phyloP scores from a whole-genome alignment of 179 eudicot species.

The Silene coronaria region DNA sequence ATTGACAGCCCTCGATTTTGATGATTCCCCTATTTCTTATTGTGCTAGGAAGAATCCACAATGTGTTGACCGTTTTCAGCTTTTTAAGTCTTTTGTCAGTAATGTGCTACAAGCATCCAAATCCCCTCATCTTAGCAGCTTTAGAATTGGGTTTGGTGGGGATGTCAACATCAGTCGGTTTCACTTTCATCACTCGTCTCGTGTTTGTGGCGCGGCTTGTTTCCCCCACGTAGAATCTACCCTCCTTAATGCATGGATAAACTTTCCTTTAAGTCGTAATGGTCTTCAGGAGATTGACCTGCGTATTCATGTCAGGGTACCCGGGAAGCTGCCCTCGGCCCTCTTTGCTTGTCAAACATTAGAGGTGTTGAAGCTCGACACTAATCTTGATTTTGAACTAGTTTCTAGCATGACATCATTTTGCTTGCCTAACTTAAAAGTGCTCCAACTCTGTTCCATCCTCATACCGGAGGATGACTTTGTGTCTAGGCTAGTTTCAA shows the following conservation, averaged over 20 bases:
- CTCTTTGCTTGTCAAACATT: neutral
- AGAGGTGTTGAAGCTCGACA: neutral
- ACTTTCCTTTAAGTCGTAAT: neutral
- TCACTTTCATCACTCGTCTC: no score
- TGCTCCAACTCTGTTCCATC: neutral
- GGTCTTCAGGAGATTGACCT: neutral
- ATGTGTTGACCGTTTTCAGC: neutral
- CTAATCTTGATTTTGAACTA: neutral
- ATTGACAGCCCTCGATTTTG: neutral
- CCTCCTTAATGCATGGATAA: neutral
- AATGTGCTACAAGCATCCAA: neutral
- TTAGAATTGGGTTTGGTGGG: neutral
- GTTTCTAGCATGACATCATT: neutral
- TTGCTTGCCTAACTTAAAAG: neutral
- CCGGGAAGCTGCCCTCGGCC: neutral
- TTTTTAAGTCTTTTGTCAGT: neutral
- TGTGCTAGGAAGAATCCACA: neutral
- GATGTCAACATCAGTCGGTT: neutral
- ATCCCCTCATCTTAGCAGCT: neutral
- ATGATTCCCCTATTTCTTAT: neutral
- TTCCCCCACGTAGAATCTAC: neutral
- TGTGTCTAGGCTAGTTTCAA: neutral
- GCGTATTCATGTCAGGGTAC: neutral
- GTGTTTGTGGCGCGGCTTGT: neutral
- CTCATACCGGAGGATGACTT: neutral